Evolutionary conservation across 2,329 filamentous ascomycete species (phyloP).

Genomic region (Harringtonia lauricola): DNA sequence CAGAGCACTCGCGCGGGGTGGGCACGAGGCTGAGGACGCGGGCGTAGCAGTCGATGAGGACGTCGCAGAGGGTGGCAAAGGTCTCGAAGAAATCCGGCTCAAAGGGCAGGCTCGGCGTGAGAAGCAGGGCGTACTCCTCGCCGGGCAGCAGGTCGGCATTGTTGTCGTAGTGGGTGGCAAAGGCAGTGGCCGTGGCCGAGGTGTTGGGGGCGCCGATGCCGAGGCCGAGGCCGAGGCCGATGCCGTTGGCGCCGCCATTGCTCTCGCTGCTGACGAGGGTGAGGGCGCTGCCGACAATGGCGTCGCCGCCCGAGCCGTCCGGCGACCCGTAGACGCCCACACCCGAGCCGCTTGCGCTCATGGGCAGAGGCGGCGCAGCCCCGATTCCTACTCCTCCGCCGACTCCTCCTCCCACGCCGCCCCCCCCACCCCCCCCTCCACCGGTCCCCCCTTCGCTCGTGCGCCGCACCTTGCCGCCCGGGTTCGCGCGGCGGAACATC

Average conservation of each 20-base stretch:
- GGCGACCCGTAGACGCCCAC: slow-evolving; percentile 16
- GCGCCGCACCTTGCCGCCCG: slow-evolving; percentile 44
- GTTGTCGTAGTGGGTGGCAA: slow-evolving; percentile 37
- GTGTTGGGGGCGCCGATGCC: too few species aligned
- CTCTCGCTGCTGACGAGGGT: slow-evolving; percentile 17
- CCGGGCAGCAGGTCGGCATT: slow-evolving; percentile 62
- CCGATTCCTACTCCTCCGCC: too few species aligned
- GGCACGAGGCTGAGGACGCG: slow-evolving; percentile 64
- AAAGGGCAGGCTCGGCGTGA: slow-evolving; percentile 89
- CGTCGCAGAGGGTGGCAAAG: slow-evolving; percentile 90
- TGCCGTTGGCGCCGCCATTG: slow-evolving; percentile 17
- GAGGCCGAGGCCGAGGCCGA: slow-evolving; percentile 14
- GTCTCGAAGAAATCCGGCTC: slow-evolving; percentile 97
- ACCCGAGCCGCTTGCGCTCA: slow-evolving; percentile 16
- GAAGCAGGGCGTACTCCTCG: slow-evolving; percentile 77
- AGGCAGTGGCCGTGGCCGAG: slow-evolving; percentile 14
- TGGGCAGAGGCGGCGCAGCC: too few species aligned
- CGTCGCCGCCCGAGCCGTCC: slow-evolving; percentile 35
- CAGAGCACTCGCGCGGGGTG: slow-evolving; percentile 61
- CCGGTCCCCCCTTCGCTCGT: too few species aligned
- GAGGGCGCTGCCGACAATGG: slow-evolving; percentile 14
- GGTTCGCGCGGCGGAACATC: slow-evolving; percentile 63
- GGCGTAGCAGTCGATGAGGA: slow-evolving; percentile 85
- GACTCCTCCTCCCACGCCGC: slow-evolving; percentile 11
- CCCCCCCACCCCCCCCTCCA: slow-evolving; percentile 7